Evolutionary conservation across 2,329 filamentous ascomycete genomes (phyloP).

Genomic region (Hawksworthiomyces lignivorus): DNA sequence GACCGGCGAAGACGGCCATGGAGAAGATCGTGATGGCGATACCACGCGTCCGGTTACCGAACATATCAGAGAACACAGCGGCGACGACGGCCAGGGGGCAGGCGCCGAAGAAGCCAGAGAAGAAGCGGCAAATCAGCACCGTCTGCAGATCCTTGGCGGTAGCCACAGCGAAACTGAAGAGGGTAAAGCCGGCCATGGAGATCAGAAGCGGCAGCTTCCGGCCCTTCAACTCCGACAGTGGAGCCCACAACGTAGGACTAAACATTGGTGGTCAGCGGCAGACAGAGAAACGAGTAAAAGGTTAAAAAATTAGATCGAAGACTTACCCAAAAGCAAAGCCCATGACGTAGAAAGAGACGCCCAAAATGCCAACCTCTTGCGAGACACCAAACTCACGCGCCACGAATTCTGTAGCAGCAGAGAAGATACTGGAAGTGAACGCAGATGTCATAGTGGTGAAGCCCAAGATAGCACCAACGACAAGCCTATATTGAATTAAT

Average conservation of each 20-base stretch:
- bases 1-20: slow-evolving; percentile 58
- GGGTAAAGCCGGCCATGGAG: slow-evolving; percentile 60
- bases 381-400: slow-evolving; percentile 53
- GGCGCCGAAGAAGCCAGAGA: slow-evolving; percentile 64
- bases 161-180: slow-evolving; percentile 59
- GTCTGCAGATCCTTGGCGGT: slow-evolving; percentile 61
- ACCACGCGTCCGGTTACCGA: slow-evolving; percentile 55
- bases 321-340: slow-evolving; percentile 57
- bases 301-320: not conserved
- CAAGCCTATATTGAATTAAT: slow-evolving; percentile 34
- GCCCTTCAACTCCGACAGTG: slow-evolving; percentile 64
- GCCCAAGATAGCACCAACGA: slow-evolving; percentile 60
- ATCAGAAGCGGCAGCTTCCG: slow-evolving; percentile 54
- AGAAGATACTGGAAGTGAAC: slow-evolving; percentile 71
- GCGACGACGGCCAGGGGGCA: slow-evolving; percentile 62
- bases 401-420: slow-evolving; percentile 52
- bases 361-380: slow-evolving; percentile 54
- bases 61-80: slow-evolving; percentile 66
- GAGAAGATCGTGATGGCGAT: slow-evolving; percentile 51
- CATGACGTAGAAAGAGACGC: slow-evolving; percentile 62
- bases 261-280: no score
- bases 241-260: slow-evolving; percentile 61
- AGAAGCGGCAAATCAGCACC: slow-evolving; percentile 65
- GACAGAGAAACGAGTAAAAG: no score
- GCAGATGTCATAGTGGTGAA: slow-evolving; percentile 65